Base-by-base conservation (phyloP, 345 rosid species). In the Pistacia integerrima region DNA sequence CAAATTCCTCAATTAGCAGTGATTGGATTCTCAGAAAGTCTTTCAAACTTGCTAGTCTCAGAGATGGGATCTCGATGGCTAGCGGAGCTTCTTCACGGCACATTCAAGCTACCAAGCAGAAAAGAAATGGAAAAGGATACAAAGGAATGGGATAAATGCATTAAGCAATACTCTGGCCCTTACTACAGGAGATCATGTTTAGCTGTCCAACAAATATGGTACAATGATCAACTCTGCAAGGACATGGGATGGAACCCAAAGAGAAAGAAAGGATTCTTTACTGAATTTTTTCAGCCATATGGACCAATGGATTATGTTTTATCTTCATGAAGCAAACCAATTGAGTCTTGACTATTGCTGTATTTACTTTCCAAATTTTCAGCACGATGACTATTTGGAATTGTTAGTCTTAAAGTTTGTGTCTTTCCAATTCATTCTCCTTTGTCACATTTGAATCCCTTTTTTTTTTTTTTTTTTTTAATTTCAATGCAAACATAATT, bases 61-160 rank as follows among this genome's bases (percentile, higher is more conserved):
- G 90, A 87, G 70, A 74, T 87, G 3, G 78, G 83, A 73, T 73
- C 85, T 61, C 71, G 82, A 58, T 83, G 88, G 88, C 63, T 82
- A 60, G 76, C 77, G 1, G 88, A 83, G 75, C 79, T 87, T 28
- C 83, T 87, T 0, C 82, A 77, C 1, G 76, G 79, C 3, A 83
- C 80, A 10, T 75, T 85, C 76, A 70, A 76, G 60, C 58, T 80
- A 8, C 88, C 85, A n/a, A 59, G 74, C 79, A 75, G 80, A 3
- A 69, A 74, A 70, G 77, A 74, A 46, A 87, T 87, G 88, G 88
- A 85, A 63, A 58, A 74, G 13, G 85, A 87, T 8, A 64, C 67
- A 57, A 60, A 1, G 33, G 64, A 71, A 46, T 85, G 87, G 85
- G 76, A 79, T 12, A 18, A 60, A 62, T 81, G 67, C 68, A 72